Evolutionary conservation across 2,329 filamentous ascomycete species (phyloP).

Genomic region (Pseudocercospora fuligena): DNA sequence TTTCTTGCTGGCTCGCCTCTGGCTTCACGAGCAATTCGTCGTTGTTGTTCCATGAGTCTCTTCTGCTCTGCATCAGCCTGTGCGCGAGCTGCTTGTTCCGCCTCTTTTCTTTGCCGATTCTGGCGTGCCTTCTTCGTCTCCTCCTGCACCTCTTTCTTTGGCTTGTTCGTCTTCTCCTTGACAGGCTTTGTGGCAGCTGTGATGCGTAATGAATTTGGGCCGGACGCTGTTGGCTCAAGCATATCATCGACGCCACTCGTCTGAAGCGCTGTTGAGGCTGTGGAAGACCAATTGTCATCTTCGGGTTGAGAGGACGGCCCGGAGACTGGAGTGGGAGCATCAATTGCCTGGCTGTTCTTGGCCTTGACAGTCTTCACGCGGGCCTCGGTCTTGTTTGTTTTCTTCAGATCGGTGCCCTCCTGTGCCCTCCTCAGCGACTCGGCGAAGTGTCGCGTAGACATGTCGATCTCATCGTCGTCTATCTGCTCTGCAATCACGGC

Average conservation of each 20-base stretch:
- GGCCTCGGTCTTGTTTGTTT: conserved; percentile 62
- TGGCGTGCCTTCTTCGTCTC: conserved; percentile 96
- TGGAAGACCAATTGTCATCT: conserved; percentile 77
- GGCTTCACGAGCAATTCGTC: conserved; percentile 77
- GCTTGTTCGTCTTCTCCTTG: conserved; percentile 62
- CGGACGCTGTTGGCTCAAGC: conserved; percentile 74
- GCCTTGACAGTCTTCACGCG: conserved; percentile 56
- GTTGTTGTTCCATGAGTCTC: conserved; percentile 77
- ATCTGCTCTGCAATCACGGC: conserved; percentile 40
- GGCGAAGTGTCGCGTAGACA: conserved; percentile 77
- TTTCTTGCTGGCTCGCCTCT: conserved; percentile 85
- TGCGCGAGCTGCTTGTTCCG: conserved; percentile 73
- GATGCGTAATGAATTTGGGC: conserved; percentile 77
- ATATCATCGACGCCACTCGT: conserved; percentile 83
- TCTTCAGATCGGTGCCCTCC: conserved; percentile 67
- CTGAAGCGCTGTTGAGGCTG: conserved; percentile 64
- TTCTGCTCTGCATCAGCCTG: conserved; percentile 80
- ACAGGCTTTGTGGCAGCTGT: conserved; percentile 66
- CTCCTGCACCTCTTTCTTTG: conserved; percentile 61
- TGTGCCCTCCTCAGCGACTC: conserved; percentile 72
- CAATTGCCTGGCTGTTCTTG: conserved; percentile 45
- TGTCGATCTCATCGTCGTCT: conserved; percentile 61
- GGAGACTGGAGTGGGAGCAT: conserved; percentile 47
- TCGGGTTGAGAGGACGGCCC: conserved; percentile 74
- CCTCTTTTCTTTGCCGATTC: conserved; percentile 86